phyloP scores from a whole-genome alignment of 176 grass and related monocot genomes.

The Poa annua region DNA sequence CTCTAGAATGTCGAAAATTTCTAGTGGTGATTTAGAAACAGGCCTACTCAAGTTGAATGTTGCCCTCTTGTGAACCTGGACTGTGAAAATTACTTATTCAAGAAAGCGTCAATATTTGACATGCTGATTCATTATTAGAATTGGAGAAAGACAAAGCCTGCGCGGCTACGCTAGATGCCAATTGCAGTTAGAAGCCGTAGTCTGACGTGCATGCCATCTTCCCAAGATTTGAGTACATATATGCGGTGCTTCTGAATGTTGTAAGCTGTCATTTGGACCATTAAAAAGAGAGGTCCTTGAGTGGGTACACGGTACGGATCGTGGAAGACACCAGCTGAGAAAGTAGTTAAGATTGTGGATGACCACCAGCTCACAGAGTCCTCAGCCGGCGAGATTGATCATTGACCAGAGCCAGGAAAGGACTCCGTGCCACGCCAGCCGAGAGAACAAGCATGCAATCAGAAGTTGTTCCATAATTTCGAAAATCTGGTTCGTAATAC shows the following conservation, averaged over 20 bases:
- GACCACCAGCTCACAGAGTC: background rate
- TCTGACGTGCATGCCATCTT: background rate
- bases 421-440: background rate
- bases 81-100: background rate
- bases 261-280: constrained; percentile 5
- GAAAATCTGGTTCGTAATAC: background rate
- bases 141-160: constrained; percentile 9
- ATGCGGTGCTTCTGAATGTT: background rate
- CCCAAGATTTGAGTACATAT: background rate
- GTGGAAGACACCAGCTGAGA: background rate
- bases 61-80: constrained; percentile 16
- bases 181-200: background rate
- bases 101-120: background rate
- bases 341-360: background rate
- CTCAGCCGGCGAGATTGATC: background rate
- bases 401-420: background rate
- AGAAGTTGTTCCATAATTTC: background rate
- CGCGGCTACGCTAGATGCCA: background rate
- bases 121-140: background rate
- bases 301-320: background rate
- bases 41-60: constrained; percentile 32
- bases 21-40: background rate
- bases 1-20: background rate
- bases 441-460: background rate
- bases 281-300: background rate